Conservation (phyloP, 169 alveolate species). For the Plasmodium vivax region DNA sequence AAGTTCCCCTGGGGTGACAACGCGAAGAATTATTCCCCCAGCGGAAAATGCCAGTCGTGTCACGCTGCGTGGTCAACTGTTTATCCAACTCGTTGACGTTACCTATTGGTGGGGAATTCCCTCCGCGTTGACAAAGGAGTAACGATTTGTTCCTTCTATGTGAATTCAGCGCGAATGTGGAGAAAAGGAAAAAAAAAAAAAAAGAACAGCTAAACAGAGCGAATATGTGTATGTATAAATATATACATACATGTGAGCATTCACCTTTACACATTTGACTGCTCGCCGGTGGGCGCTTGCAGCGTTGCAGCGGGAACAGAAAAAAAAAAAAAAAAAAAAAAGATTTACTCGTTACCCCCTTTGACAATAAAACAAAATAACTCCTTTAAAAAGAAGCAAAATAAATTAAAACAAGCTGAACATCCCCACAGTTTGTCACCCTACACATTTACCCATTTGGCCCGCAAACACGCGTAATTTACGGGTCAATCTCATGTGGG, state of each 20-base stretch:
- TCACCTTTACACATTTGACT: background rate
- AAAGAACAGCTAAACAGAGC: background rate
- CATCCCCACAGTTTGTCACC: background rate
- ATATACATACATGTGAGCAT: background rate
- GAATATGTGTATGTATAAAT: background rate
- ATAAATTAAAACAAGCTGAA: background rate
- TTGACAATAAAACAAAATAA: background rate
- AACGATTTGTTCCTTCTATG: background rate
- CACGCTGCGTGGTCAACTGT: background rate
- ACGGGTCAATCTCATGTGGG: background rate
- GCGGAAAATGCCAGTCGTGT: background rate
- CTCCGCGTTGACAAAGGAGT: background rate
- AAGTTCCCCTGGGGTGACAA: background rate
- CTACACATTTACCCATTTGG: background rate
- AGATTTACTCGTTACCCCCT: background rate
- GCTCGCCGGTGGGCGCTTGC: background rate
- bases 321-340: background rate
- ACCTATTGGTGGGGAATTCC: background rate
- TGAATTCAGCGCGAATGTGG: background rate
- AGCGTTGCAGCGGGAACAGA: background rate
- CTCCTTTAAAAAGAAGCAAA: background rate
- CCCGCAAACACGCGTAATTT: background rate
- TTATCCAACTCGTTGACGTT: background rate
- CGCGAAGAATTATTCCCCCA: background rate
- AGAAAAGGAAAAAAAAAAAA: slow-evolving; percentile 2